These are phyloP conservation scores for Cytospora schulzeri DNA, from an alignment of 2,329 filamentous ascomycete genomes.

Conservation along the genomic window DNA sequence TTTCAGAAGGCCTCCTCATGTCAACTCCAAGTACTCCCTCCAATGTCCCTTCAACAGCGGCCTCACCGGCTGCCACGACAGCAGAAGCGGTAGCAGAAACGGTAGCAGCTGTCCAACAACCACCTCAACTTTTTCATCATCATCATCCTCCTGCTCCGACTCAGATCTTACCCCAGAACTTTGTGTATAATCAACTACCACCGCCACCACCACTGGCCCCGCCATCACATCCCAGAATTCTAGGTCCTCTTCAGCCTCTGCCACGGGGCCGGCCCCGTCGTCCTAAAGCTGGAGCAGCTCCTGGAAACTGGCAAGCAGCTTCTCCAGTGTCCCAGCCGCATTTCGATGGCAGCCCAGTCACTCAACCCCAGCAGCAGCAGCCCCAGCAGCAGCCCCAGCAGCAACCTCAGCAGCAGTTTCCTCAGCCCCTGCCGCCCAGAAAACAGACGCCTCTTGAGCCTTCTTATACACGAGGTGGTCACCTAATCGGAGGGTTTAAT, in stretches of 20 bases:
- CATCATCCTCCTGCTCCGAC: not conserved
- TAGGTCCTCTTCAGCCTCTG: not conserved
- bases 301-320: not conserved
- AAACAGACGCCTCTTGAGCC: not conserved
- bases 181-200: not conserved
- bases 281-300: not conserved
- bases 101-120: not conserved
- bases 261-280: conserved; percentile 4
- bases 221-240: not conserved
- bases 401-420: not conserved
- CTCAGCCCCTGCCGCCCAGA: not conserved
- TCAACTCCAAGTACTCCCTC: not conserved
- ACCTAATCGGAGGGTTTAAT: conserved; percentile 18
- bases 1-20: not conserved
- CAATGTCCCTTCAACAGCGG: not conserved
- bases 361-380: not conserved
- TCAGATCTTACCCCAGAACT: not conserved
- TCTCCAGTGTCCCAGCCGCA: not conserved
- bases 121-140: not conserved
- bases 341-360: not conserved
- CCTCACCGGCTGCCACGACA: not conserved
- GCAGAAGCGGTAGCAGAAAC: not conserved
- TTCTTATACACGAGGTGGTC: conserved; percentile 7
- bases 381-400: not conserved
- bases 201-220: not conserved